Base-by-base conservation (phyloP, 768 basidiomycete species). In the Pleurotus eryngii region DNA sequence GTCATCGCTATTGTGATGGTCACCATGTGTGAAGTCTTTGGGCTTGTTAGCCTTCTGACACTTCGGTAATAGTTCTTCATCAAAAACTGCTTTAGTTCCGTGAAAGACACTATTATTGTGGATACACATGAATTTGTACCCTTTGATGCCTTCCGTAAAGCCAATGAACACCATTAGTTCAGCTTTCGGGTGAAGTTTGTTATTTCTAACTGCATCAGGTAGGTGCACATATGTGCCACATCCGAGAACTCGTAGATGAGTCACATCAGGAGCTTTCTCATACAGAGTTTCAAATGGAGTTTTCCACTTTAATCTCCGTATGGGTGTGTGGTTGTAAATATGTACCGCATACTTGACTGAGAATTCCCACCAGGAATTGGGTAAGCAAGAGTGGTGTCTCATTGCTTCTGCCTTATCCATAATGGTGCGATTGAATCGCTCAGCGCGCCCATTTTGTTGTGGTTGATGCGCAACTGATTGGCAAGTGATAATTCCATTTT, bases 391-490 rank as follows among this genome's bases (percentile, higher is more conserved):
- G 0, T 59, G 61, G 0, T 63, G 38, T 0, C 72, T 2, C 65
- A 75, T 71, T 0, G 66, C 56, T 0, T 54, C 8, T 0, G 47
- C 61, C 2, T 69, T 30, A 35, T 70, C 61, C 0, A 64, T 18
- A 0, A 70, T 27, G 0, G 65, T 73, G 17, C 57, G 15, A 49
- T 74, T 74, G 9, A 61, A 60, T 1, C 64, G 42, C 35, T 76
- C 71, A 0, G 70, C 73, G 1, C 70, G 39, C 1, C 72, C 64
- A 46, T 72, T 72, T 26, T 72, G 68, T 4, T 59, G 24, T 0
- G 68, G 67, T 3, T 63, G 62, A 9, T 69, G 62, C 0, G 64
- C 64, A 1, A 57, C 60, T 0, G 67, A 68, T 0, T 48, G 57
- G 8, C 70, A 62, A 0, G 62, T 14, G 7, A 64, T 47, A 11